Base-by-base conservation (phyloP, 2,329 filamentous ascomycete genomes). In the Xylariaceae sp. region DNA sequence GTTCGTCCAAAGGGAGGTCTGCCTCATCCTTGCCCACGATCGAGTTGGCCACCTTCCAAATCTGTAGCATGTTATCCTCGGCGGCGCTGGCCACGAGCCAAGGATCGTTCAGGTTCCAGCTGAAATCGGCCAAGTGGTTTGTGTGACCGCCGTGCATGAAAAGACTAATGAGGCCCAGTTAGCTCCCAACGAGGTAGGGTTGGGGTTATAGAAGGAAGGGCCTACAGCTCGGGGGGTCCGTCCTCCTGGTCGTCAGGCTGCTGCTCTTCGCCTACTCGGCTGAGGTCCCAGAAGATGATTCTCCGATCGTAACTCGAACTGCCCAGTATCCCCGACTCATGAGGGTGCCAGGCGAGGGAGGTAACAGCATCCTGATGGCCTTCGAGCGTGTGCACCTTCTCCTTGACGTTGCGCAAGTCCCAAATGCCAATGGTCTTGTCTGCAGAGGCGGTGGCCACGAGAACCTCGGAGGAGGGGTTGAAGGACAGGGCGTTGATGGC, bases 141-240 rank as follows among this genome's bases (percentile, higher is more conserved):
- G 94, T 99, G 74, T 99, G 95, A 31, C 94, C 94, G 53, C 94
- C 94, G 64, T 99, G 94, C 91, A 99, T 97, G 72, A 99, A 99
- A 1, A 99, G 75, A 42, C 88, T 90, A 38, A 32, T n/a, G 12
- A 6, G 49, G 52, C 22, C 52, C n/a, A 52, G 45, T 43, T 42
- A 39, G 9, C n/a, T 11, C 19, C 39, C 36, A 39, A 27, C n/a
- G 14, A 33, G 22, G 27, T 7, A 43, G 42, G 15, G 39, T 19
- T 11, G 40, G 18, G 11, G 12, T 6, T 22, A 11, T 31, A n/a
- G n/a, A 42, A 11, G 48, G 47, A 48, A 12, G 22, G 22, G 81
- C 87, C 72, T 77, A 94, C 87, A 99, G 77, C 71, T 99, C 94
- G 45, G 94, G 92, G 1, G 91, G 89, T 0, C 94, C 94, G 66